Evolutionary conservation across 1,139 yeast genomes (phyloP).

Genomic region (Scheffersomyces quercinus): DNA sequence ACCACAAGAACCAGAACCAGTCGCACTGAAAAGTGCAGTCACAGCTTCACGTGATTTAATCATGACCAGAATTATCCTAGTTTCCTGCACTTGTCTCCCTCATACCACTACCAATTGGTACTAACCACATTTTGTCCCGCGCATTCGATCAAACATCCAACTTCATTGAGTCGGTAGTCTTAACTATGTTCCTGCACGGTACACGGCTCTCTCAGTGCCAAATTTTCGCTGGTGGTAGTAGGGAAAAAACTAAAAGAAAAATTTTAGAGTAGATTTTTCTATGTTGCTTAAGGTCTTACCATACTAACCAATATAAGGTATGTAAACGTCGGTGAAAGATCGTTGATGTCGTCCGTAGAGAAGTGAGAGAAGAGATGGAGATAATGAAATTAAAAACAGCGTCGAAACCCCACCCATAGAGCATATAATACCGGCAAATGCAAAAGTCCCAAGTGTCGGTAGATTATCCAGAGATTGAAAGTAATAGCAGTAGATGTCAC

Average conservation of each 20-base stretch:
- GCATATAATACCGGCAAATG: no score
- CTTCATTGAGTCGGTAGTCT: neutral
- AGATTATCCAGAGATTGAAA: no score
- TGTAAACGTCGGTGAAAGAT: constrained; percentile 5
- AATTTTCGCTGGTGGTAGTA: neutral
- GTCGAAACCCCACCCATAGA: no score
- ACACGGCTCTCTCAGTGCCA: constrained; percentile 2
- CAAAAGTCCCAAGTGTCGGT: no score
- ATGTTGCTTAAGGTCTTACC: neutral
- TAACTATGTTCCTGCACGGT: neutral
- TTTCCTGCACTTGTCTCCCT: no score
- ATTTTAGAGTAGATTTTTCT: constrained; percentile 2
- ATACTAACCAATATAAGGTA: constrained; percentile 14
- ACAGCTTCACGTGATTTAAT: constrained; percentile 14
- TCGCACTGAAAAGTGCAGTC: constrained; percentile 14
- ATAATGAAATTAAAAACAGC: no score
- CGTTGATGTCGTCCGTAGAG: neutral
- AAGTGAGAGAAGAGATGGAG: no score
- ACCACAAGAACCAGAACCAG: no score
- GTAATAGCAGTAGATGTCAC: no score
- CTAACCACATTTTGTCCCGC: neutral
- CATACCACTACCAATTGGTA: neutral
- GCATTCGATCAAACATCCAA: neutral
- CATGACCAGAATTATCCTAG: neutral
- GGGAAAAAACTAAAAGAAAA: neutral